A percentile compares a stretch with the other conserved stretches of the same genome.
Conservation (phyloP, 352 stramenopile species). For the Phytopythium oedochilum region DNA sequence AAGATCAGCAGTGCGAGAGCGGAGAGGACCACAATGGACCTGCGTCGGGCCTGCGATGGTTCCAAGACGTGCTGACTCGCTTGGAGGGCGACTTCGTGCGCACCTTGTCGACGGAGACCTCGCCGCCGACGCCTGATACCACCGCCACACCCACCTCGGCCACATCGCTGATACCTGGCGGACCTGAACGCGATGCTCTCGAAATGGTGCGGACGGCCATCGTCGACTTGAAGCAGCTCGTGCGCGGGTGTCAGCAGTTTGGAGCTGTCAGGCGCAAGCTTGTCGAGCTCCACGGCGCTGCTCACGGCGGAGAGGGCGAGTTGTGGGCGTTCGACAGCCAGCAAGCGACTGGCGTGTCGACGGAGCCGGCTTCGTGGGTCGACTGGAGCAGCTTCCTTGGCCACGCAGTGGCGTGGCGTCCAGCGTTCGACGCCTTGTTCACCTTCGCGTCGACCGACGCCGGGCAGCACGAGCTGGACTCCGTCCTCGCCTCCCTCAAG, state of each 20-base stretch:
- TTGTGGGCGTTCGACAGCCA: neutral
- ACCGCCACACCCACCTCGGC: neutral
- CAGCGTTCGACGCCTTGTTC: constrained; percentile 15
- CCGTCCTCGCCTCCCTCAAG: neutral
- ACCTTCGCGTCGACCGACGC: constrained; percentile 5
- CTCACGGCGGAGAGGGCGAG: neutral
- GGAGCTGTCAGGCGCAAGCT: neutral
- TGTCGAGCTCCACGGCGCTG: neutral
- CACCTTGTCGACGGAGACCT: neutral
- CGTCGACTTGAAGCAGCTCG: neutral
- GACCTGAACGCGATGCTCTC: neutral
- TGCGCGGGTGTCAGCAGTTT: neutral
- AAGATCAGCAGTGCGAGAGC: neutral
- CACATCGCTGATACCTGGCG: neutral
- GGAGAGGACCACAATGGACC: neutral
- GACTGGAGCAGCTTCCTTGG: constrained; percentile 19
- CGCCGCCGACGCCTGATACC: neutral
- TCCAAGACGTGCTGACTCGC: neutral
- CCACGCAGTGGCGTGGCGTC: constrained; percentile 13
- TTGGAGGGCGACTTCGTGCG: neutral
- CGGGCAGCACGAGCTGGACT: constrained; percentile 1
- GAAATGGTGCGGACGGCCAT: neutral
- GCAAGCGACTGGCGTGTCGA: neutral
- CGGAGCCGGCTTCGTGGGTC: constrained; percentile 14
- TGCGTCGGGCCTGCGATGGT: neutral